Evolutionary conservation across 1,284 basidiomycete genomes (phyloP).

Genomic region (Sporisorium reilianum): DNA sequence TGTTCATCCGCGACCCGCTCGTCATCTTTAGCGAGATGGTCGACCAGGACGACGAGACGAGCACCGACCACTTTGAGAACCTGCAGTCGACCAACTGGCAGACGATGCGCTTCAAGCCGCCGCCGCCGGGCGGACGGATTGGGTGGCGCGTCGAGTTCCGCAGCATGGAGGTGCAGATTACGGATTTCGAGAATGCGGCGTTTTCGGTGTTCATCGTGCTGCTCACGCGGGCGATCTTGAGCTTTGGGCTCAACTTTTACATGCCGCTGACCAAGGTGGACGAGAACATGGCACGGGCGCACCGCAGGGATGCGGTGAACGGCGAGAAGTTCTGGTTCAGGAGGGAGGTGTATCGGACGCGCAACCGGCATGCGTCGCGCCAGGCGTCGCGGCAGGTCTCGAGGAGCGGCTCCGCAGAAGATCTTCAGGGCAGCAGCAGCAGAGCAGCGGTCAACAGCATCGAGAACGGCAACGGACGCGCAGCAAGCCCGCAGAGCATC

Average conservation of each 20-base stretch:
- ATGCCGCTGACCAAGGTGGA: slow-evolving; percentile 98
- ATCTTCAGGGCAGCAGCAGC: slow-evolving; percentile 13
- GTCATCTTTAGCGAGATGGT: slow-evolving; percentile 95
- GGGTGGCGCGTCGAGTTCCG: slow-evolving; percentile 99
- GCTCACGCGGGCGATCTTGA: slow-evolving; percentile 90
- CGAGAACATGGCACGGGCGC: slow-evolving; percentile 93
- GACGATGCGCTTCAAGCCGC: slow-evolving; percentile 97
- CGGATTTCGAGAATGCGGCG: slow-evolving; percentile 98
- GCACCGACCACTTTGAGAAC: slow-evolving; percentile 98
- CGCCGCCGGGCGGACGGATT: slow-evolving; percentile 83
- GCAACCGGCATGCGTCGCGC: slow-evolving; percentile 70
- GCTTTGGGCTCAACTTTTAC: slow-evolving; percentile 92
- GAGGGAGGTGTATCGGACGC: slow-evolving; percentile 78
- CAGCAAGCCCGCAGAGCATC: slow-evolving; percentile 31
- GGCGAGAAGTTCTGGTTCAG: slow-evolving; percentile 88
- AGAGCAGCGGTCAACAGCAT: slow-evolving; percentile 8
- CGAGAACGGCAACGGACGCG: slow-evolving; percentile 16
- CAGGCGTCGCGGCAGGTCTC: slow-evolving; percentile 45
- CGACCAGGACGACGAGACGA: slow-evolving; percentile 86
- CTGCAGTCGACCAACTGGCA: slow-evolving; percentile 99
- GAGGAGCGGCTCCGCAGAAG: slow-evolving; percentile 25
- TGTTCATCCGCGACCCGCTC: slow-evolving; percentile 97
- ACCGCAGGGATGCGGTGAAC: slow-evolving; percentile 82
- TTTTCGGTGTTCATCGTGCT: slow-evolving; percentile 94
- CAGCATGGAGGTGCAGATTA: slow-evolving; percentile 98